Base-by-base conservation (phyloP, 441 rosid genomes). In the Lepidium campestre region DNA sequence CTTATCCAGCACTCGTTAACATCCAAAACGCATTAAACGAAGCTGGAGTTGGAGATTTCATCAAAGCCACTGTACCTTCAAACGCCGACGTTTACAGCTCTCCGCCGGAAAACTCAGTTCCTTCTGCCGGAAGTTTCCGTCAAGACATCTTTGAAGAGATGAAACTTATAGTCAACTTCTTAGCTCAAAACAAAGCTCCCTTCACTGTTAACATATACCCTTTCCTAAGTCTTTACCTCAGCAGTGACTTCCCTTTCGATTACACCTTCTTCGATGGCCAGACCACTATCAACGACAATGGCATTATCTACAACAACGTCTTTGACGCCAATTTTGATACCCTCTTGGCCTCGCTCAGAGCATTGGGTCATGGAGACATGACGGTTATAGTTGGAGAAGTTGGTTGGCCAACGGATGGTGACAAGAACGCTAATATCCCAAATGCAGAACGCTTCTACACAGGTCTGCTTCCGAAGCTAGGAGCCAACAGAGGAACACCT, bases 391-490 rank as follows among this genome's bases (percentile, higher is more conserved):
- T 94, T 2, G 99, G 99, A 22, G 99, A 94, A 78, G 97, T 85
- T 2, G 97, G 99, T 19, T 94, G 99, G 99, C 99, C 97, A 0
- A 91, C 97, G 0, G 99, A 91, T 32, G 99, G 97, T 0, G 96
- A 94, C 80, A 79, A 78, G 78, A 84, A 85, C 56, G 98, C 84
- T 2, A 91, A 82, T 12, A n/a, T 50, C 6, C 82, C 78, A 15
- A 77, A 79, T 62, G 98, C 98, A 14, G 67, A 75, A 37, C 77
- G 92, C 55, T 94, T 89, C 56, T 94, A 94, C 41, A 78, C 73
- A 5, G 99, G 97, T 4, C 76, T 94, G 20, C 63, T 89, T 50
- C 88, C 89, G 0, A 79, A 83, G 71, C 82, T 75, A 45, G 48
- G 87, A 3, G 89, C 79, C 1, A 85, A 81, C 1, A 77, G 19